A percentile compares a stretch with the other conserved stretches of the same genome.
Evolutionary conservation across 2,329 filamentous ascomycete species (phyloP).

Genomic region (Apiospora rasikravindrae): DNA sequence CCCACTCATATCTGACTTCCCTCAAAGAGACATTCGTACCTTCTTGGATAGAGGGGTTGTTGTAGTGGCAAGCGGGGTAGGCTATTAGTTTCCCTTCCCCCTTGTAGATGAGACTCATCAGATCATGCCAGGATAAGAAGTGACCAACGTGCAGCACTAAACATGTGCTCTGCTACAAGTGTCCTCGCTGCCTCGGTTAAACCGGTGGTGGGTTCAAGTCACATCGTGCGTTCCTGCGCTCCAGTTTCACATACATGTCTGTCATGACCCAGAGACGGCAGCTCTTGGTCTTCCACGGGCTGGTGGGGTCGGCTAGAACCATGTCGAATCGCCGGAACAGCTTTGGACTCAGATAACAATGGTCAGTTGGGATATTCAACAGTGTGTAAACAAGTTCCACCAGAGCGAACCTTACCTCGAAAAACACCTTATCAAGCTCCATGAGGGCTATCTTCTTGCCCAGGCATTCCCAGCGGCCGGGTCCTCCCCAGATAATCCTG

Average conservation of each 20-base stretch:
- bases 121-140: background rate
- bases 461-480: conserved; percentile 45
- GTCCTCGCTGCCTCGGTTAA: background rate
- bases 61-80: background rate
- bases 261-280: background rate
- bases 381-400: background rate
- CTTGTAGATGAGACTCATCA: background rate
- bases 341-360: background rate
- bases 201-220: background rate
- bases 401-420: conserved; percentile 42
- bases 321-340: background rate
- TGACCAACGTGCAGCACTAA: background rate
- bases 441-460: conserved; percentile 50
- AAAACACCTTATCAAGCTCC: conserved; percentile 49
- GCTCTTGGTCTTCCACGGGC: background rate
- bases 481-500: conserved; percentile 45
- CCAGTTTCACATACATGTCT: background rate
- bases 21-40: background rate
- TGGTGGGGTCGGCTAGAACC: background rate
- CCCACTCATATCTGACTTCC: background rate
- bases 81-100: background rate
- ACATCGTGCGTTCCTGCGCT: background rate
- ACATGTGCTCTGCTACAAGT: background rate
- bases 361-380: background rate
- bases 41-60: background rate